Percentiles rank a stretch among this genome's conserved stretches.
Evolutionary conservation across 140 eudicot genomes (phyloP).

Genomic region (Cichorium intybus): DNA sequence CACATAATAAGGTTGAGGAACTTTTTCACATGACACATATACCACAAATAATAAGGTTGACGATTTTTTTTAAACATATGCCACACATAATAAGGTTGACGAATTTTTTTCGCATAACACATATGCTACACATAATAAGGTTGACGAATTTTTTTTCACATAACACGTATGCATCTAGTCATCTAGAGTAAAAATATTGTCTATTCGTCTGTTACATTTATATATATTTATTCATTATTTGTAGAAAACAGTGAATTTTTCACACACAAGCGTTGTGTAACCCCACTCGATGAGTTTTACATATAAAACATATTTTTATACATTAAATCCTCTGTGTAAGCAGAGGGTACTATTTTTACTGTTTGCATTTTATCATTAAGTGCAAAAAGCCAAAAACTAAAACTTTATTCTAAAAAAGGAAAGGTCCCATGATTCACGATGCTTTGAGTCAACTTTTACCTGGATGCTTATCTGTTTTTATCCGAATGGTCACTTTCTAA

Average conservation of each 20-base stretch:
- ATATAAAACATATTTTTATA: background rate
- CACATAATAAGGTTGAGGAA: background rate
- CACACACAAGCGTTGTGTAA: background rate
- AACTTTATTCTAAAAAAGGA: constrained; percentile 28
- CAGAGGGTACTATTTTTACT: background rate
- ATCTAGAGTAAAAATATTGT: background rate
- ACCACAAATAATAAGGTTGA: background rate
- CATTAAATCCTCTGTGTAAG: background rate
- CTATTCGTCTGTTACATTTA: no score
- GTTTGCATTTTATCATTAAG: background rate
- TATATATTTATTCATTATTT: no score
- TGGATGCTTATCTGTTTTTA: constrained; percentile 27
- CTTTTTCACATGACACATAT: background rate
- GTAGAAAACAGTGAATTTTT: no score
- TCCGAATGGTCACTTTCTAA: constrained; percentile 20
- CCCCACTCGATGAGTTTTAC: background rate
- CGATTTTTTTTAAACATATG: background rate
- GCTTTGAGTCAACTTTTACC: constrained; percentile 12
- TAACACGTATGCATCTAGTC: background rate
- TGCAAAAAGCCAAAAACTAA: constrained; percentile 14
- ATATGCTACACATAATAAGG: background rate
- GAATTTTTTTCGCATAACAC: background rate
- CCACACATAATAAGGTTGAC: background rate
- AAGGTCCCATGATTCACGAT: constrained; percentile 26
- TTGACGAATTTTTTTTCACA: background rate